Evolutionary conservation across 495 filamentous ascomycete genomes (phyloP).

Genomic region (Aspergillus nidulans): DNA sequence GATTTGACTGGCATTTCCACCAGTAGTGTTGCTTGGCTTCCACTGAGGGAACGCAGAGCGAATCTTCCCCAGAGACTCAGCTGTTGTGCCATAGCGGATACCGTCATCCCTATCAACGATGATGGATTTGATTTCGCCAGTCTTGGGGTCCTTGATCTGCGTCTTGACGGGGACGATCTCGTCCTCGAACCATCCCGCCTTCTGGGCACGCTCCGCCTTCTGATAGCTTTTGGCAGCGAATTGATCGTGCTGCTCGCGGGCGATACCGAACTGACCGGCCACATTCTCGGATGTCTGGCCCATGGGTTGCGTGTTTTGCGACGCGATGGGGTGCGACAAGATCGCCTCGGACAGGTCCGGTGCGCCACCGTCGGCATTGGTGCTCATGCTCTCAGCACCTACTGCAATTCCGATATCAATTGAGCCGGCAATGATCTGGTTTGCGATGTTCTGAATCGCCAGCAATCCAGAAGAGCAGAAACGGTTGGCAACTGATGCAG

Average conservation of each 20-base stretch:
- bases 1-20: conserved; percentile 89
- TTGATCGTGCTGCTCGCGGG: conserved; percentile 69
- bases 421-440: conserved; percentile 72
- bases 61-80: conserved; percentile 75
- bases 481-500: conserved; percentile 75
- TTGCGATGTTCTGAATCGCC: conserved; percentile 87
- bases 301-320: conserved; percentile 88
- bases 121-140: conserved; percentile 70
- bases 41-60: conserved; percentile 84
- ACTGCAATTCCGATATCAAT: conserved; percentile 87
- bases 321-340: conserved; percentile 62
- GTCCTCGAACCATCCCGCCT: conserved; percentile 84
- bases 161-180: conserved; percentile 88
- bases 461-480: conserved; percentile 96
- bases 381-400: conserved; percentile 85
- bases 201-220: conserved; percentile 85
- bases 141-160: conserved; percentile 73
- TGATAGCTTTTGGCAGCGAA: conserved; percentile 82
- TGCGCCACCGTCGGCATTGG: conserved; percentile 63
- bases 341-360: conserved; percentile 72
- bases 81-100: conserved; percentile 83
- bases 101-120: conserved; percentile 84
- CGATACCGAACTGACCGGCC: conserved; percentile 75
- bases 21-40: conserved; percentile 79
- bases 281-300: conserved; percentile 97